phyloP scores from a whole-genome alignment of 164 flowering plant species.

The Vitis riparia region DNA sequence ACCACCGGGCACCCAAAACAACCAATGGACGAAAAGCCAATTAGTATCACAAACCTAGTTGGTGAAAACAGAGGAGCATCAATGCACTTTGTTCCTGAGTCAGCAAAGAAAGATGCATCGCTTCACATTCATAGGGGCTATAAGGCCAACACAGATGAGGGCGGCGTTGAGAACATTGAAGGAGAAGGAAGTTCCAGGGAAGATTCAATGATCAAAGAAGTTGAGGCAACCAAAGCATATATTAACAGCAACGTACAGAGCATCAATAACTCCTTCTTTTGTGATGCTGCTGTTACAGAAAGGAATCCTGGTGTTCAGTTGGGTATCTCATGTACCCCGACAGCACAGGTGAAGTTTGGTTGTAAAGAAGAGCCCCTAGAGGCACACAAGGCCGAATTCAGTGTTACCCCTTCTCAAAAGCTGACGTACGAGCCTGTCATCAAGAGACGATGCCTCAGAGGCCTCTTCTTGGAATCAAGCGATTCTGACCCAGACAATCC shows the following conservation, averaged over 20 bases:
- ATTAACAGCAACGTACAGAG: constrained; percentile 70
- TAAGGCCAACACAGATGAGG: constrained; percentile 51
- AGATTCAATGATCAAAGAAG: constrained; percentile 25
- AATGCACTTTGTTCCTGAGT: constrained; percentile 49
- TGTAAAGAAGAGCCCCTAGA: constrained; percentile 14
- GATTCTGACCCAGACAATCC: constrained; percentile 76
- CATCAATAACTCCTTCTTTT: constrained; percentile 68
- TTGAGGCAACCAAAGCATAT: constrained; percentile 27
- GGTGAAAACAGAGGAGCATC: constrained; percentile 88
- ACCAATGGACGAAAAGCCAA: constrained; percentile 25
- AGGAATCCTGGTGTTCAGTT: constrained; percentile 67
- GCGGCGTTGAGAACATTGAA: constrained; percentile 38
- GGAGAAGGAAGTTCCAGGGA: constrained; percentile 34
- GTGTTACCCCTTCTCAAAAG: constrained; percentile 35
- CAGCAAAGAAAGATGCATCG: constrained; percentile 34
- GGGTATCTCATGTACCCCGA: constrained; percentile 6
- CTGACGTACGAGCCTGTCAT: constrained; percentile 38
- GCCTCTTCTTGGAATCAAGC: constrained; percentile 74
- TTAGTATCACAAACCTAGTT: constrained; percentile 51
- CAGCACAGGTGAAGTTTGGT: constrained; percentile 19
- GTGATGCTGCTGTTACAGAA: constrained; percentile 44
- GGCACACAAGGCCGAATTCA: constrained; percentile 40
- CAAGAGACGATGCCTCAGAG: constrained; percentile 74
- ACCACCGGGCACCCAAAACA: constrained; percentile 23
- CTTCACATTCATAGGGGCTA: constrained; percentile 62